phyloP scores from a whole-genome alignment of 2,329 filamentous ascomycete species.

The Neoascochyta sp. region DNA sequence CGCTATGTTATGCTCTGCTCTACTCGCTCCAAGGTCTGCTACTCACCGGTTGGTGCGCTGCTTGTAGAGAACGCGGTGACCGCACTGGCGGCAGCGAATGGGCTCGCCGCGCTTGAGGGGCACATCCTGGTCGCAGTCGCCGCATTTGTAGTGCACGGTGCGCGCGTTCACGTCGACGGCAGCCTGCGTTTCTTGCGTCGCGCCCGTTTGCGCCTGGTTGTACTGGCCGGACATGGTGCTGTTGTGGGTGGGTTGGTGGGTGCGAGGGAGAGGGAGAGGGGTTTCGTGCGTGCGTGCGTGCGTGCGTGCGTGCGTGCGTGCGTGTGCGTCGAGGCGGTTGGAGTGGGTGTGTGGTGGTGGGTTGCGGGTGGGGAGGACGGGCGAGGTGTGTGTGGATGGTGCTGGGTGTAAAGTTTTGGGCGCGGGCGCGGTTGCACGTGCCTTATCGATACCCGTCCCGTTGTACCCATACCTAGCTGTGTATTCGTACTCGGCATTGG shows the following conservation, averaged over 20 bases:
- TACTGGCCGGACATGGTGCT: no score
- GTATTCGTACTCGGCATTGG: no score
- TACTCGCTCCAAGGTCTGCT: neutral
- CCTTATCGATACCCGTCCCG: no score
- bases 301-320: neutral
- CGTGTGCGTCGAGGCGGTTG: neutral
- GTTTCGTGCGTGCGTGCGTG: neutral
- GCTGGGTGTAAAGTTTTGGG: slow-evolving; percentile 8
- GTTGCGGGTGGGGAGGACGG: neutral
- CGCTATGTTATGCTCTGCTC: no score
- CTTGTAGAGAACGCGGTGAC: slow-evolving; percentile 94
- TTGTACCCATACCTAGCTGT: no score
- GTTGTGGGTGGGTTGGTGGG: no score
- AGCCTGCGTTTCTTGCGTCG: slow-evolving; percentile 24
- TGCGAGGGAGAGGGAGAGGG: neutral
- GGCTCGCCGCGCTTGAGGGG: slow-evolving; percentile 72
- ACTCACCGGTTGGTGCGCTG: slow-evolving; percentile 92
- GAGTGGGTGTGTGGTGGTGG: neutral
- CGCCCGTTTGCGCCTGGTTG: no score
- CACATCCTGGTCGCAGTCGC: slow-evolving; percentile 78
- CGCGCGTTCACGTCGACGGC: slow-evolving; percentile 41
- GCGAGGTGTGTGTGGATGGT: no score
- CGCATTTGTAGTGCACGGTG: slow-evolving; percentile 58
- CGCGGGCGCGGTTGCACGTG: slow-evolving; percentile 6
- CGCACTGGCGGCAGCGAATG: slow-evolving; percentile 87